phyloP scores from a whole-genome alignment of 495 filamentous ascomycete genomes.

The Saxophila tyrrhenica region DNA sequence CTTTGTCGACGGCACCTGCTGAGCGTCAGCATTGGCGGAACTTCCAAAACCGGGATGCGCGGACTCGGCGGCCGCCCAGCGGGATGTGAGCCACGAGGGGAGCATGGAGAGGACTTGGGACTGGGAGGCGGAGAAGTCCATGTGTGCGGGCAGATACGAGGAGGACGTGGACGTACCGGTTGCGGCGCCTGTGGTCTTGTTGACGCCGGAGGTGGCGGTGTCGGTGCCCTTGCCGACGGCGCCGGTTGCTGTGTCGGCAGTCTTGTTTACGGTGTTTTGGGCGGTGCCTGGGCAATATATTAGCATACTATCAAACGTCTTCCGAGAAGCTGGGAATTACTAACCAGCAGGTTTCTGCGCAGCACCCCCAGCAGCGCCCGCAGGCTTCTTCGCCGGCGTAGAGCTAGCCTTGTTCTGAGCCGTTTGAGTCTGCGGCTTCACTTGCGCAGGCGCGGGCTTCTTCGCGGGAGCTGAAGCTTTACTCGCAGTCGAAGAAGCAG shows the following conservation, averaged over 20 bases:
- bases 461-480: constrained; percentile 2
- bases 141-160: constrained; percentile 4
- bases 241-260: constrained; percentile 6
- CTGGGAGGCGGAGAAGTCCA: constrained; percentile 10
- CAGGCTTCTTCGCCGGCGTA: neutral
- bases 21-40: constrained; percentile 6
- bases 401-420: neutral
- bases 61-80: neutral
- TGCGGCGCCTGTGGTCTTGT: constrained; percentile 1
- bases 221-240: constrained; percentile 13
- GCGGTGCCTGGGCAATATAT: neutral
- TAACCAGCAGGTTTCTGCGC: constrained; percentile 14
- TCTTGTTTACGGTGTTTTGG: constrained; percentile 14
- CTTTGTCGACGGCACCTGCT: constrained; percentile 17
- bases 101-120: constrained; percentile 7
- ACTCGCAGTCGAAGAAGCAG: neutral
- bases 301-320: neutral
- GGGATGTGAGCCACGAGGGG: constrained; percentile 7
- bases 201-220: neutral
- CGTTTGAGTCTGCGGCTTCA: constrained; percentile 1
- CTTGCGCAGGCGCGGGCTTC: constrained; percentile 1
- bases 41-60: constrained; percentile 5
- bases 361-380: neutral
- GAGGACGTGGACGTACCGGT: constrained; percentile 10
- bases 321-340: neutral